Percentiles rank a stretch among this genome's conserved stretches.
These are phyloP conservation scores for Aureobasidium sp. DNA, from an alignment of 2,329 filamentous ascomycete species.

Conservation along the genomic window DNA sequence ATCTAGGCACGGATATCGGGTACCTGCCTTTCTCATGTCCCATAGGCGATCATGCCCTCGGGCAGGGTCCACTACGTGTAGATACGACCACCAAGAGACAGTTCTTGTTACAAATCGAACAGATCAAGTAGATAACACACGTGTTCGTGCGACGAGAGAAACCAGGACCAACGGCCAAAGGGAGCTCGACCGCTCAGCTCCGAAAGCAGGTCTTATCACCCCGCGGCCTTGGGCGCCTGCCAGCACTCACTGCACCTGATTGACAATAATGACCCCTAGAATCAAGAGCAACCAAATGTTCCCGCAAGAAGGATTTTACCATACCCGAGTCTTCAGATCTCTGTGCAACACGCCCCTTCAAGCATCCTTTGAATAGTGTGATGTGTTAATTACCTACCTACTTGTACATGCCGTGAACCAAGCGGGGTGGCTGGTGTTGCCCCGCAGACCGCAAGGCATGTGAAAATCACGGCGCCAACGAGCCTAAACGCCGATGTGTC, in stretches of 20 bases:
- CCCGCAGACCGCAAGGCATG: neutral
- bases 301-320: neutral
- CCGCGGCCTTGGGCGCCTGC: neutral
- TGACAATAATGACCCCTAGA: too few species aligned
- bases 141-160: neutral
- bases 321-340: neutral
- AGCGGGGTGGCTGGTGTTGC: neutral
- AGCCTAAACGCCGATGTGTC: neutral
- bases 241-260: neutral
- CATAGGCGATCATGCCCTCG: neutral
- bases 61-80: neutral
- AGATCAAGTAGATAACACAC: constrained; percentile 3
- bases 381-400: neutral
- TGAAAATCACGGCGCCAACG: neutral
- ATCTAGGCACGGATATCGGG: constrained; percentile 6
- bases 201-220: constrained; percentile 7
- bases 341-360: neutral
- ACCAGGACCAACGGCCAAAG: neutral
- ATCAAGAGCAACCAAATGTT: neutral
- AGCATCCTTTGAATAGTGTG: neutral
- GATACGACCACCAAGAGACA: neutral
- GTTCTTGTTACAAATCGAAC: neutral
- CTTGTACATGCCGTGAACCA: neutral
- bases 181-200: constrained; percentile 1
- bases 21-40: neutral